Evolutionary conservation across 371 early-diverging fungal species (phyloP).

Genomic region (Batkoa obscura): DNA sequence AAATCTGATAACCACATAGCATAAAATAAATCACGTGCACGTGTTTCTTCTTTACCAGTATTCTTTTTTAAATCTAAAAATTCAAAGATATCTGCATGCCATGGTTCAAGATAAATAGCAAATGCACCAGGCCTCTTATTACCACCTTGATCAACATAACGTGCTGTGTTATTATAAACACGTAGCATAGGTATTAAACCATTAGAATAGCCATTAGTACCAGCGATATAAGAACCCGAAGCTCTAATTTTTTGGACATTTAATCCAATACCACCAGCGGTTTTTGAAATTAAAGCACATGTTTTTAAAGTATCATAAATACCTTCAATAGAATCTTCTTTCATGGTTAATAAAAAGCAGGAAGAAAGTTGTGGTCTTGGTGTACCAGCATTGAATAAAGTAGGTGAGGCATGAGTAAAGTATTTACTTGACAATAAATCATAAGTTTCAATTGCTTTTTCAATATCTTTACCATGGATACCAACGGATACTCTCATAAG

Average conservation of each 20-base stretch:
- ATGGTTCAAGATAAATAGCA: conserved; percentile 98
- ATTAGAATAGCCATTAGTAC: conserved; percentile 94
- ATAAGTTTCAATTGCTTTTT: conserved; percentile 90
- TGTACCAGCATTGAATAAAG: conserved; percentile 97
- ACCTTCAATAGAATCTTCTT: conserved; percentile 94
- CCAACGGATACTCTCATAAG: conserved; percentile 97
- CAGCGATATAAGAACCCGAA: conserved; percentile 88
- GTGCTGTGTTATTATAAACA: conserved; percentile 95
- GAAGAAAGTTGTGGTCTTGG: conserved; percentile 87
- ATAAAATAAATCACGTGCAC: conserved; percentile 95
- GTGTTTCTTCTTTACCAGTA: conserved; percentile 93
- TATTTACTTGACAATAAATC: conserved; percentile 82
- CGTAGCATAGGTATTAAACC: conserved; percentile 97
- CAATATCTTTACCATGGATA: conserved; percentile 86
- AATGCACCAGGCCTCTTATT: conserved; percentile 97
- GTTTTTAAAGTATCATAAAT: conserved; percentile 95
- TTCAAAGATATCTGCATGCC: conserved; percentile 98
- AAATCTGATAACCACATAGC: conserved; percentile 98
- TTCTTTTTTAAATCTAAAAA: conserved; percentile 97
- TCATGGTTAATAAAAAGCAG: conserved; percentile 93
- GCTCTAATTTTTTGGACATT: conserved; percentile 92
- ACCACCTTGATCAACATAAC: conserved; percentile 98
- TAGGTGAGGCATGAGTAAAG: conserved; percentile 98
- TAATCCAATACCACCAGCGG: conserved; percentile 98
- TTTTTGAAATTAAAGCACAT: conserved; percentile 95